Base-by-base conservation (phyloP, 495 filamentous ascomycete species). In the Neurospora terricola region DNA sequence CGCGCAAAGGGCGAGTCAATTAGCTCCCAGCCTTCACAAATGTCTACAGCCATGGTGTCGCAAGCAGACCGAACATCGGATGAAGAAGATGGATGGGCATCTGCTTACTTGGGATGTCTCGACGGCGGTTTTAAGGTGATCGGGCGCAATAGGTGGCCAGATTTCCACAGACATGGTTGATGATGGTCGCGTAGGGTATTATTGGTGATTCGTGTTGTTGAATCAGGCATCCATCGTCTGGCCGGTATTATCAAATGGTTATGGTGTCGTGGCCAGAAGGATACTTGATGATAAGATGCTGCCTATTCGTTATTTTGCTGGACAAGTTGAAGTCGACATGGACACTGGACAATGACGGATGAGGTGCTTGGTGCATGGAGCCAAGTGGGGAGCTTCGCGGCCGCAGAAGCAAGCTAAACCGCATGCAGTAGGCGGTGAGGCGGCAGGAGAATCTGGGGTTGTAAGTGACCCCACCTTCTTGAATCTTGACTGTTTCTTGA, bases 151-250 rank as follows among this genome's bases (percentile, higher is more conserved):
- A 72, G 89, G 91, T 80, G 93, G 93, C 84, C 90, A 94, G 72
- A 92, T 90, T 78, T 90, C 89, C 69, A 92, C 90, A 62, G 92
- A 90, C 92, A 94, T 94, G 73, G 73, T 83, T 72, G 76, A 54
- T 70, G 70, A 16, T 48, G 12, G 23, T 62, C 23, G 76, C 11
- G 70, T 38, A 40, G 37, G 54, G 70, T 62, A 68, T 73, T 78
- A 71, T 70, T 34, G 74, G 71, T 73, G 62, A 68, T 72, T 71
- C 54, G 62, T 71, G 36, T 39, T 62, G 40, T 68, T 70, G 18
- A 21, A 42, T 48, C 75, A 83, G 81, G 83, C 80, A 82, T 71
- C 82, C 82, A 81, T 83, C 72, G 72, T 80, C 38, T 30, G 23
- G 4, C 4, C 4, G 4, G 43, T 4, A 59, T 14, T 12, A 11